Evolutionary conservation across 2,329 filamentous ascomycete species (phyloP).

Genomic region (Fusarium paranaense): DNA sequence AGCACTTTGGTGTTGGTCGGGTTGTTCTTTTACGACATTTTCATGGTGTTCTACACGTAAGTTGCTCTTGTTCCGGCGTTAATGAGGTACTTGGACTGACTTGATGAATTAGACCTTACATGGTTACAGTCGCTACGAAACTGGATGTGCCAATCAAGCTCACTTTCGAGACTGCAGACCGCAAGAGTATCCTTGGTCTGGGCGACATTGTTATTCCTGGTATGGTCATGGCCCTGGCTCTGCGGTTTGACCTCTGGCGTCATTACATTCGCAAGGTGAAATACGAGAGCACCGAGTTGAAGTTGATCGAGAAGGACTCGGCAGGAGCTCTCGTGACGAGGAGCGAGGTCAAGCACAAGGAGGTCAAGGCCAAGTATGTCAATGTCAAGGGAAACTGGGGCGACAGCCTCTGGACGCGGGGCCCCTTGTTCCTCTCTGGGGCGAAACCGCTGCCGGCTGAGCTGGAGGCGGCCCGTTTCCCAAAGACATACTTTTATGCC

Average conservation of each 20-base stretch:
- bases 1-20: constrained; percentile 81
- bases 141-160: constrained; percentile 95
- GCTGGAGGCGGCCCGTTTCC: constrained; percentile 67
- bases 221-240: constrained; percentile 86
- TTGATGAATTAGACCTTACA: constrained; percentile 69
- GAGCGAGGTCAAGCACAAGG: constrained; percentile 55
- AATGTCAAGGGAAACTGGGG: constrained; percentile 82
- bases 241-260: constrained; percentile 91
- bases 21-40: constrained; percentile 94
- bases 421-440: constrained; percentile 40
- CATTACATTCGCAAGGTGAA: constrained; percentile 79
- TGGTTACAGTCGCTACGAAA: constrained; percentile 88
- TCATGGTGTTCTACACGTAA: constrained; percentile 88
- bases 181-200: constrained; percentile 84
- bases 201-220: constrained; percentile 96
- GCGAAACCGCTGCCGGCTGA: constrained; percentile 44
- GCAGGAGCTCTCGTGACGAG: constrained; percentile 50
- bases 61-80: constrained; percentile 45
- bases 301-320: constrained; percentile 49
- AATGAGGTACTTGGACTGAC: constrained; percentile 31
- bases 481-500: constrained; percentile 87
- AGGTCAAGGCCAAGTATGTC: constrained; percentile 64
- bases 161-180: constrained; percentile 76
- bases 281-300: constrained; percentile 52
- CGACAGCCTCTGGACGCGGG: constrained; percentile 80